Conservation (phyloP, 1,139 yeast species). For the Meyerozyma athensensis region DNA sequence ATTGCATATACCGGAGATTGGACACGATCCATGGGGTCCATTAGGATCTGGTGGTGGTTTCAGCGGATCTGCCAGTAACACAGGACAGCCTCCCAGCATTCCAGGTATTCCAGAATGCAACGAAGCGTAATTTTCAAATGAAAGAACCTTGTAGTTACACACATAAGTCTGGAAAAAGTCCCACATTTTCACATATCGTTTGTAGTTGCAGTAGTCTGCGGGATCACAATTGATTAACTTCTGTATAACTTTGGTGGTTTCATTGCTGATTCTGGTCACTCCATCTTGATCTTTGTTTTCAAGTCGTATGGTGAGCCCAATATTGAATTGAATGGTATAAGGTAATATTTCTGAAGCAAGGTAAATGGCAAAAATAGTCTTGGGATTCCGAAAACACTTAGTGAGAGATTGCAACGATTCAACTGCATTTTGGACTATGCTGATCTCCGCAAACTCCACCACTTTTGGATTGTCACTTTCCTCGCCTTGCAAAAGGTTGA, state of each 20-base stretch:
- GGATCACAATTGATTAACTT: background rate
- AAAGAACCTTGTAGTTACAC: background rate
- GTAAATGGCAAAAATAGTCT: background rate
- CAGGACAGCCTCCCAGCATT: background rate
- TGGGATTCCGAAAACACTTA: background rate
- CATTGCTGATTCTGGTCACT: background rate
- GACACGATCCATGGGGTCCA: constrained; percentile 7
- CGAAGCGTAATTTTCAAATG: background rate
- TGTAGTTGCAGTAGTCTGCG: background rate
- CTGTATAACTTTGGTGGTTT: background rate
- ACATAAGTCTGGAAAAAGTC: constrained; percentile 2
- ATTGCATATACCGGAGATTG: background rate
- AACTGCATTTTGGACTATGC: constrained; percentile 17
- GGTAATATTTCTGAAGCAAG: constrained; percentile 29
- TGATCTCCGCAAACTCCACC: constrained; percentile 19
- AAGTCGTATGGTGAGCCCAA: constrained; percentile 33
- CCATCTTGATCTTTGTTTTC: constrained; percentile 6
- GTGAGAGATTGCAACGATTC: constrained; percentile 9
- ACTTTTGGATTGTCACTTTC: constrained; percentile 21
- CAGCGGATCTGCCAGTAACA: background rate
- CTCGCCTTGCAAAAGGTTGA: constrained; percentile 35
- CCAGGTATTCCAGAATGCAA: constrained; percentile 2
- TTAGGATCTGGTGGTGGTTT: background rate
- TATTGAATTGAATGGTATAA: constrained; percentile 29
- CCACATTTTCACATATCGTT: background rate